Conservation (phyloP, 371 early-diverging fungal species). For the Dentiscutata heterogama region DNA sequence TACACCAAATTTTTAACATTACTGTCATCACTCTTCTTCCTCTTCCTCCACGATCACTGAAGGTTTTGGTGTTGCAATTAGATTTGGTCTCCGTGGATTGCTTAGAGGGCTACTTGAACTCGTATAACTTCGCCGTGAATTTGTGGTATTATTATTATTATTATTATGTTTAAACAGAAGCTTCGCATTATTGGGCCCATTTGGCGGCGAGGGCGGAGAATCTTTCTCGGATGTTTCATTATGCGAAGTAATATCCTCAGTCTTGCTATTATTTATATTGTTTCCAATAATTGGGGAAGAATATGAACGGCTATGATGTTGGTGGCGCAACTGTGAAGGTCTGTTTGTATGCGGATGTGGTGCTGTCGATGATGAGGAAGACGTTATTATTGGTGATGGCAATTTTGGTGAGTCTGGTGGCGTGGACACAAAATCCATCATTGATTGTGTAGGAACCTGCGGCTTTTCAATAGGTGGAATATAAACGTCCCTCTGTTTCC, state of each 20-base stretch:
- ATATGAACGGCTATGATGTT: neutral
- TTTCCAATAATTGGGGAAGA: neutral
- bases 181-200: neutral
- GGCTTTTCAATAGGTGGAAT: neutral
- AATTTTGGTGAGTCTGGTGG: slow-evolving; percentile 35
- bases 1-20: neutral
- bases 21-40: neutral
- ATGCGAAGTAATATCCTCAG: neutral
- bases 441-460: neutral
- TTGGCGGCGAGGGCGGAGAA: slow-evolving; percentile 14
- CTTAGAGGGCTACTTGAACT: neutral
- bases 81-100: neutral
- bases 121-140: neutral
- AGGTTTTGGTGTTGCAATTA: too few relatives aligned
- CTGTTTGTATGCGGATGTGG: neutral
- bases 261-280: neutral
- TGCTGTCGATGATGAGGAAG: neutral
- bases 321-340: neutral
- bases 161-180: slow-evolving; percentile 1
- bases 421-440: slow-evolving; percentile 23
- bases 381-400: neutral
- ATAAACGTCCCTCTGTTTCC: neutral
- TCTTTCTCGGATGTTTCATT: neutral
- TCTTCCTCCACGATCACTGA: slow-evolving; percentile 22
- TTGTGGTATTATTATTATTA: neutral